phyloP scores from a whole-genome alignment of 441 rosid genomes.

The Pelargonium australe region DNA sequence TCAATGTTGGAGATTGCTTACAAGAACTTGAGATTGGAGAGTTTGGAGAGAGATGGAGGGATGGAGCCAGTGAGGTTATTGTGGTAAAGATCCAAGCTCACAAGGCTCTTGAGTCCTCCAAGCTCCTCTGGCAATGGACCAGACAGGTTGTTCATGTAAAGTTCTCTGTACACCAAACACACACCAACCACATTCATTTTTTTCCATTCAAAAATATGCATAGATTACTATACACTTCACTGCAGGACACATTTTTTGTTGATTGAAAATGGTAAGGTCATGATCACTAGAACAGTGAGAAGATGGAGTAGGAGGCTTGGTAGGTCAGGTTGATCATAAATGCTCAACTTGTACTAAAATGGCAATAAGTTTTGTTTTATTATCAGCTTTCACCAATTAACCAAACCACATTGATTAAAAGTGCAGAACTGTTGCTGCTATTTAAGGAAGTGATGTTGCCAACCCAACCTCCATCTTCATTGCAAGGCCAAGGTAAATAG shows the following conservation, averaged over 20 bases:
- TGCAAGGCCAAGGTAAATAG: neutral
- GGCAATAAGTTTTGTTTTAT: neutral
- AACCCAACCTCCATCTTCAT: neutral
- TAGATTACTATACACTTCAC: neutral
- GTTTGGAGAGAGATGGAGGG: conserved; percentile 51
- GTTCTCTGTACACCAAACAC: conserved; percentile 35
- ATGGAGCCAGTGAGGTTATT: conserved; percentile 55
- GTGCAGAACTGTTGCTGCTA: conserved; percentile 1
- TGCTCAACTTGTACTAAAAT: conserved; percentile 5
- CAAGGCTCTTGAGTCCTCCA: conserved; percentile 48
- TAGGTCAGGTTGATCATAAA: conserved; percentile 7
- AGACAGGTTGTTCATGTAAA: conserved; percentile 49
- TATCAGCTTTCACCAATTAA: neutral
- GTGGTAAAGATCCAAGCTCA: conserved; percentile 61
- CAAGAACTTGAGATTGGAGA: conserved; percentile 59
- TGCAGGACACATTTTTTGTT: neutral
- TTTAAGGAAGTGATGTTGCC: conserved; percentile 9
- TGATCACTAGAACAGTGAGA: neutral
- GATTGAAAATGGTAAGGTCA: neutral
- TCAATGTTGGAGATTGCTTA: conserved; percentile 17
- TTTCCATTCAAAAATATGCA: conserved; percentile 10
- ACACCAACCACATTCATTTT: conserved; percentile 11
- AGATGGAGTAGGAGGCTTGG: neutral
- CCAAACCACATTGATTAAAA: neutral
- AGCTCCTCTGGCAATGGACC: conserved; percentile 53